Evolutionary conservation across 1,284 basidiomycete species (phyloP), one percentile per base, ranked within the genome.

Genomic region (Cystobasidium pallidum): DNA sequence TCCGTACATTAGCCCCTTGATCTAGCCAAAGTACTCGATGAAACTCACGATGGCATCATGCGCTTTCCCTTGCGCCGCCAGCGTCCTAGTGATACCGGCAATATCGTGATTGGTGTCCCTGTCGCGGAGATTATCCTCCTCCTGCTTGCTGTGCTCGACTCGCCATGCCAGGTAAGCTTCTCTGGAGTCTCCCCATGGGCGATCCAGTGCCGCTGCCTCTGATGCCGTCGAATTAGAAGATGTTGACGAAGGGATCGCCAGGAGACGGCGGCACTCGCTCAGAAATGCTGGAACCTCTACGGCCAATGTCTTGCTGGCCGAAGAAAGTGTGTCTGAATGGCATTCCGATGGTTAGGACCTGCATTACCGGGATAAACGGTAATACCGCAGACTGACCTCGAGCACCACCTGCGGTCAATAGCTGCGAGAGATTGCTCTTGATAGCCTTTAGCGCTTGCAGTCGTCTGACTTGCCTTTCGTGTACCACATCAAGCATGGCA

Each of bases 401-500:
- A 32, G 68, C 52, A 17, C 68, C 68, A 15, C 68, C 68, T n/a
- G 47, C 59, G n/a, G 34, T 39, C 1, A 71, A 39, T 26, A 71
- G 8, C 26, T 71, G 59, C 21, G 51, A 45, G 39, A 74, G 17
- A 26, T 55, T 68, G 61, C 51, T 57, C 62, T 74, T 68, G 2
- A 70, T 39, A 26, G 30, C 13, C 43, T 59, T 63, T 0, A 74
- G 73, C 28, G 73, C 73, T 49, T 57, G 21, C 1, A 71, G 3
- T 24, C 73, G 66, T 17, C 73, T 39, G 0, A 43, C 21, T 21
- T 70, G 41, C 17, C 73, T 61, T 49, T 74, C 73, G 21, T 74
- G 17, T 2, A 68, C 73, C 28, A 47, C 49, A 58, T 74, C 62
- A 1, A 74, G n/a, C 26, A 59, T 43, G 15, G 39, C 32, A 21